These are phyloP conservation scores for Leccinum arenicola DNA, from an alignment of 768 basidiomycete genomes.

Conservation along the genomic window DNA sequence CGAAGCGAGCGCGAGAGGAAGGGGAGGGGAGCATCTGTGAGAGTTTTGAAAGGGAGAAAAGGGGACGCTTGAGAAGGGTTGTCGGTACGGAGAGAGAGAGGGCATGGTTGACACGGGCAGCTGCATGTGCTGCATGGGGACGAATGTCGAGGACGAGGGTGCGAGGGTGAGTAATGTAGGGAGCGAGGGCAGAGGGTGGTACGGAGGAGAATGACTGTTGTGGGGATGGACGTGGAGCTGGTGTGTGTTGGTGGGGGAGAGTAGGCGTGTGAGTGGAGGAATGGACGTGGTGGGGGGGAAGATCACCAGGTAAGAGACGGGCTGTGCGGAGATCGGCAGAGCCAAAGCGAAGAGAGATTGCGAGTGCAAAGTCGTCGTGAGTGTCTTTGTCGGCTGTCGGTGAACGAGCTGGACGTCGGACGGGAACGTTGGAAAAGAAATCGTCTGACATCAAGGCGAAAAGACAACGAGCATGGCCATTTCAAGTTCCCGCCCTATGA, in stretches of 20 bases:
- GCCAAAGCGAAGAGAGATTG: slow-evolving; percentile 48
- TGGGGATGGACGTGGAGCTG: not conserved
- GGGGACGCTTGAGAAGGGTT: slow-evolving; percentile 87
- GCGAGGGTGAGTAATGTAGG: slow-evolving; percentile 33
- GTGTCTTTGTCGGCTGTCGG: slow-evolving; percentile 16
- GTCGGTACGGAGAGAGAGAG: slow-evolving; percentile 91
- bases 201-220: slow-evolving; percentile 24
- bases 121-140: slow-evolving; percentile 69
- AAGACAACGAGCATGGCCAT: not conserved
- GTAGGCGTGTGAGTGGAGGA: slow-evolving; percentile 3
- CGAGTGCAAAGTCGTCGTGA: slow-evolving; percentile 50
- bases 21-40: slow-evolving; percentile 74
- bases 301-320: slow-evolving; percentile 31
- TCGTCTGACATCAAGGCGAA: slow-evolving; percentile 32
- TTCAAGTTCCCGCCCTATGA: not conserved
- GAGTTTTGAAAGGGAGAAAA: slow-evolving; percentile 77
- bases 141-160: slow-evolving; percentile 85
- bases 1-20: slow-evolving; percentile 56
- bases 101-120: slow-evolving; percentile 64
- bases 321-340: slow-evolving; percentile 37
- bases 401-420: slow-evolving; percentile 14
- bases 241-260: not conserved
- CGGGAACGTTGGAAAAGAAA: slow-evolving; percentile 40
- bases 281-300: slow-evolving; percentile 25
- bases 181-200: slow-evolving; percentile 29